Base-by-base conservation (phyloP, 2,329 filamentous ascomycete genomes). In the Periconia macrospinosa region DNA sequence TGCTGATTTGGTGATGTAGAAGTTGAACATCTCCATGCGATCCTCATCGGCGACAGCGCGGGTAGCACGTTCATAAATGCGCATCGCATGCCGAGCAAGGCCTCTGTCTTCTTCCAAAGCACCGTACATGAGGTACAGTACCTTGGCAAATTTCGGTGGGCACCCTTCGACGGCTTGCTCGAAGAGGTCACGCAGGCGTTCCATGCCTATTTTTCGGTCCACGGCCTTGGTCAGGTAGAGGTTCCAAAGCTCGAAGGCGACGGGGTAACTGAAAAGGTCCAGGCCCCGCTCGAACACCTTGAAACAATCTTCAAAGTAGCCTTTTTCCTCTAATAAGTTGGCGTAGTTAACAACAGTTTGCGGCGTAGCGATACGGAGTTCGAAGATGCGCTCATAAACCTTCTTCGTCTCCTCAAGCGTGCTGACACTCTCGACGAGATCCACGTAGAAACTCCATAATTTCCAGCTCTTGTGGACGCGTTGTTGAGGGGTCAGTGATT, bases 391-490 rank as follows among this genome's bases (percentile, higher is more conserved):
- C 73, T 99, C 94, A 74, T 99, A 99, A 1, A 97, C 88, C 72
- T 91, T 93, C 72, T 86, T 90, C 0, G 93, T 97, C 75, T 97
- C 93, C 19, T 96, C 92, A 15, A 99, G 76, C 0, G 89, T 91
- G 56, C 90, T 88, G 30, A 97, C 92, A 72, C 92, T 96, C 74
- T 99, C 94, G 2, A 99, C 92, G 1, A 99, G 84, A 72, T 99
- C 94, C 41, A 99, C 92, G 66, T 99, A 99, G 79, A 99, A 99
- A 75, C 92, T 96, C 94, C 94, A 99, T 11, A 99, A 78, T 74
- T 97, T 99, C 94, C 94, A 99, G 71, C 91, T 96, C 81, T 99
- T 99, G 78, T 99, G 94, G 2, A 99, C 90, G 58, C 95, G 86
- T 77, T 97, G 94, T 72, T 99, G 94, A 3, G 94, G 93, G 1